These are phyloP conservation scores for Cucumis cinereus DNA, from an alignment of 306 rosid genomes.

Conservation along the genomic window DNA sequence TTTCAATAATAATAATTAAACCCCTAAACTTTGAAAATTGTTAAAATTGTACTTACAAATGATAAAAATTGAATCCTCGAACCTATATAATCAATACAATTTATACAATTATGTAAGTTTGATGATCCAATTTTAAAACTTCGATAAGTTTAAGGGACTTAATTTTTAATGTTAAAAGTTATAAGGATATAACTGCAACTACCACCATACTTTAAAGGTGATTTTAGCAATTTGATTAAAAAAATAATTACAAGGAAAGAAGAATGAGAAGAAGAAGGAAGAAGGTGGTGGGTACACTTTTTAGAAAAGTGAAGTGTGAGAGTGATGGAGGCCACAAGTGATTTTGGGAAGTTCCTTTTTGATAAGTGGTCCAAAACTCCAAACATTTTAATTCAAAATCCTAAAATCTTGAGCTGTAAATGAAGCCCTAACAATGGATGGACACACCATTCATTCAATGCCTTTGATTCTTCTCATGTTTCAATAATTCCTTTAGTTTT, in stretches of 20 bases:
- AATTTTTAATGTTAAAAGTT: too few species aligned
- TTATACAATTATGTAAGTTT: too few species aligned
- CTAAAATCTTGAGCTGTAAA: neutral
- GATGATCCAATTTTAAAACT: too few species aligned
- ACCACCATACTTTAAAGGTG: too few species aligned
- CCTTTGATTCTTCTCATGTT: neutral
- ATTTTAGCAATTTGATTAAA: too few species aligned
- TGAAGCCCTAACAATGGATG: neutral
- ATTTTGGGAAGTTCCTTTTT: neutral
- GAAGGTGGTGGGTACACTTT: neutral
- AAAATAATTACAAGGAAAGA: neutral
- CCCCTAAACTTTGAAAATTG: too few species aligned
- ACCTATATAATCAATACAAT: too few species aligned
- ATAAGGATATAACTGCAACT: too few species aligned
- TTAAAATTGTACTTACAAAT: too few species aligned
- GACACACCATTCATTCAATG: neutral
- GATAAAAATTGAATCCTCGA: too few species aligned
- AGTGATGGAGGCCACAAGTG: neutral
- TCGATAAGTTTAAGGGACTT: too few species aligned
- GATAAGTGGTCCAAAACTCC: conserved; percentile 1
- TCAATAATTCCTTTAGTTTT: conserved; percentile 1
- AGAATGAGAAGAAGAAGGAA: neutral
- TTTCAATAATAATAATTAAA: too few species aligned
- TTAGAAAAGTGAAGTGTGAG: neutral
- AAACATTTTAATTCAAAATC: neutral